Evolutionary conservation across 2,329 filamentous ascomycete genomes (phyloP), one percentile per base, ranked within the genome.

Genomic region (Parascedosporium putredinis): DNA sequence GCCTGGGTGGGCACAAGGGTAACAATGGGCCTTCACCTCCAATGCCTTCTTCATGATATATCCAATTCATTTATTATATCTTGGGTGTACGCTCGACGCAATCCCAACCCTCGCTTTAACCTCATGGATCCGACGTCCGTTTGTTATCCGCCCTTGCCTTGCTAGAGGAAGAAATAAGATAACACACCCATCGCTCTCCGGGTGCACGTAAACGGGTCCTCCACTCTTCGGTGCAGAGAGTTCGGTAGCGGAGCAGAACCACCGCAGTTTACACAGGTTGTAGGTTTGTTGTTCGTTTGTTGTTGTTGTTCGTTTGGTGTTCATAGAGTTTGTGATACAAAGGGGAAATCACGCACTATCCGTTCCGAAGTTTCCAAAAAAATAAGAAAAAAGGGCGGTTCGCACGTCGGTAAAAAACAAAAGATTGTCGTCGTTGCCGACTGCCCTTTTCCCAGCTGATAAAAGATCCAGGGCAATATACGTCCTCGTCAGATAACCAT

Each of bases 211-310:
- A 45, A 45, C 42, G 25, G 42, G 47, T 23, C 36, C 47, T 68
- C 77, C 76, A 81, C 78, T 81, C 78, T 74, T 82, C 75, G 80
- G 80, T 83, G 78, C 75, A 78, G 70, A 81, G 73, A 68, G 70
- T 67, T 72, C 68, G 73, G 72, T 65, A 71, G 78, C 79, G 79
- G 79, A 83, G 79, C 74, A 63, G 68, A 73, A 74, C 72, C 73
- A 74, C 71, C 74, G 66, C 18, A 20, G 16, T 42, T 42, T 67
- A 65, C 72, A 72, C 62, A 64, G 55, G 57, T n/a, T 60, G 60
- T 57, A 56, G 53, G 59, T 62, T 42, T 42, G 38, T 42, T 42
- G 38, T 23, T 42, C 16, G 16, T 22, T 8, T 40, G 36, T 40
- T 36, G 33, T 36, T 36, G 33, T 36, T 36, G 33, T 44, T 44